Evolutionary conservation across 257 asterid species (phyloP), one percentile per base, ranked within the genome.

Genomic region (Scutellaria minor): DNA sequence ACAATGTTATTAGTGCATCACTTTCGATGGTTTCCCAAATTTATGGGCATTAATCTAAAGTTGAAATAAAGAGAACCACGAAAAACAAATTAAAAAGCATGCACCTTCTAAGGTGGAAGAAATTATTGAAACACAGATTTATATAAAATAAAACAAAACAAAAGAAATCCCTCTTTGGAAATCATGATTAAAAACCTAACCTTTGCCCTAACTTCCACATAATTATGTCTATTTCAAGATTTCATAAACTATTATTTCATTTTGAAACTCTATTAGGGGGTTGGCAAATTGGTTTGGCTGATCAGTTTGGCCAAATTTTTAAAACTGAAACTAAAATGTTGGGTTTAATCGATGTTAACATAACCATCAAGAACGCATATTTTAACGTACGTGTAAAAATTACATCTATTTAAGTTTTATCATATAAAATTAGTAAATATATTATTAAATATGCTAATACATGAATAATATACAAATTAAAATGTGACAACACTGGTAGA

Each of bases 81-180:
- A 45, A 74, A 7, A 5, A 27, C 39, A 13, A 63, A 11, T 6
- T 14, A 15, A 5, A 13, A 9, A 66, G 78, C 80, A 79, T 66
- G 72, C 78, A 79, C 83, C 83, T 72, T 79, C 78, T 54, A 75
- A 37, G 61, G 83, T 75, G 83, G 80, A 61, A 22, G 54, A 35
- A 71, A 79, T 79, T n/a, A 79, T 79, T 75, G n/a, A 47, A 20
- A 66, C 53, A 68, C 6, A 68, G 40, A 65, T 13, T 6, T n/a
- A 48, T 45, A 18, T 4, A 46, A 2, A 56, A 51, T 2, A 13
- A 60, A 39, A 3, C 14, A 3, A 35, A 24, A 59, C 11, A 56
- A 4, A 27, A 24, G 31, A 7, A 62, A 56, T 47, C 69, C 39
- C 56, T 45, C 60, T 39, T 48, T 44, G 39, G 44, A 44, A 55